Base-by-base conservation (phyloP, 2,329 filamentous ascomycete species). In the Phialemoniopsis sp. region DNA sequence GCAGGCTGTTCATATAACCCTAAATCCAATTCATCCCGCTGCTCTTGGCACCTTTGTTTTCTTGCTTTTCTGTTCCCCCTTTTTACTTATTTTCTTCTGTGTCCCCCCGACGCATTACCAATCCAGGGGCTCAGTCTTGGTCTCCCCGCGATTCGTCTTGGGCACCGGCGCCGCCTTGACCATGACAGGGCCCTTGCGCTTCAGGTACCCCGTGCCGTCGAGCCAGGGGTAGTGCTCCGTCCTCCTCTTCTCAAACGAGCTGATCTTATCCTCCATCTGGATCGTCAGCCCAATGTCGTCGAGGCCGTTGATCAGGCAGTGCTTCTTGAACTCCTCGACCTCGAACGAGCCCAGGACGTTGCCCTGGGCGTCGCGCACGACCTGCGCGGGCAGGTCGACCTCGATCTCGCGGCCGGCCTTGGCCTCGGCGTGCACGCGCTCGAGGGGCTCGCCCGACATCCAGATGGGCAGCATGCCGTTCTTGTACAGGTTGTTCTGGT, bases 401-500 rank as follows among this genome's bases (percentile, higher is more conserved):
- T 96, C 90, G 48, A 97, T 70, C 62, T 96, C 90, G 42, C 77
- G 77, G 41, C 89, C 89, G 4, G 87, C 85, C 29, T 74, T 74
- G 28, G 90, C 90, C 63, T 94, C 87, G 18, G 72, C 78, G 29
- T 86, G 82, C 47, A 97, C 82, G 45, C 73, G 73, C 32, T 85
- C 73, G 4, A 96, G 69, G 43, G 75, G 67, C n/a, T n/a, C n/a
- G n/a, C n/a, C n/a, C n/a, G n/a, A n/a, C n/a, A n/a, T n/a, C n/a
- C n/a, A n/a, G 45, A 97, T 80, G 35, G 91, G 90, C 47, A 97
- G 73, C 93, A 97, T 97, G 70, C 91, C 91, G 71, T 98, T 98
- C 78, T 98, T 97, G 79, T 96, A 97, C n/a, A 87, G 93, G 74
- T 98, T 98, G 80, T 95, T 96, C 80, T 91, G 94, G 80, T 96